Base-by-base conservation (phyloP, 768 basidiomycete species). In the Neoboletus magnificus region DNA sequence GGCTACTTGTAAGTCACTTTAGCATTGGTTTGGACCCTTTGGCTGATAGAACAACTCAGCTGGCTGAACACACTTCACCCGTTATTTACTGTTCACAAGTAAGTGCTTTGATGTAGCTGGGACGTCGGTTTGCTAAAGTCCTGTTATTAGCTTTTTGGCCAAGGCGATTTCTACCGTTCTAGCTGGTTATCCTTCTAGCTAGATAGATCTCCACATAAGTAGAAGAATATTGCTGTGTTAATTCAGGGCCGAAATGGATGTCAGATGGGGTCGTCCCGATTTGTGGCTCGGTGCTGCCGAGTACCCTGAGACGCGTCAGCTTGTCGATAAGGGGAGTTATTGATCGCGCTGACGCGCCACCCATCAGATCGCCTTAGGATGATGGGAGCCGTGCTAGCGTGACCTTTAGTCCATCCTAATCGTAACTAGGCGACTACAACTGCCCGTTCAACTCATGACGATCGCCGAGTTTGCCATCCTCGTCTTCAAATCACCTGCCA, bases 51-150 rank as follows among this genome's bases (percentile, higher is more conserved):
- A 23, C 10, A 1, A 20, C 40, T 16, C 54, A 85, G 83, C 71
- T 85, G 84, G 84, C 63, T 85, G 45, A 85, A 86, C 64, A 65
- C 74, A 3, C 70, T 86, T 39, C 84, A 85, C 64, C 84, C 83
- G 27, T 60, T 85, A 20, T 86, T 83, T 61, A 82, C 82, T 23
- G 77, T 86, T 53, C 84, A 85, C 61, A 74, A 82, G 84, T 84
- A 61, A 60, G 80, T 69, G 33, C 18, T 27, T 58, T 39, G 36
- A 13, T 13, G 23, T 35, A 11, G 41, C 44, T n/a, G 23, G 4
- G 2, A 20, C 11, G 8, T 18, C 18, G 27, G 10, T 42, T 51
- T 48, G 13, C 49, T 55, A 15, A 65, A 10, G 7, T 11, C 16
- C 12, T 45, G 47, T 48, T 23, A 39, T n/a, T 57, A 83, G 82